Conservation (phyloP, 2,329 filamentous ascomycete species). For the Akanthomyces muscarius region DNA sequence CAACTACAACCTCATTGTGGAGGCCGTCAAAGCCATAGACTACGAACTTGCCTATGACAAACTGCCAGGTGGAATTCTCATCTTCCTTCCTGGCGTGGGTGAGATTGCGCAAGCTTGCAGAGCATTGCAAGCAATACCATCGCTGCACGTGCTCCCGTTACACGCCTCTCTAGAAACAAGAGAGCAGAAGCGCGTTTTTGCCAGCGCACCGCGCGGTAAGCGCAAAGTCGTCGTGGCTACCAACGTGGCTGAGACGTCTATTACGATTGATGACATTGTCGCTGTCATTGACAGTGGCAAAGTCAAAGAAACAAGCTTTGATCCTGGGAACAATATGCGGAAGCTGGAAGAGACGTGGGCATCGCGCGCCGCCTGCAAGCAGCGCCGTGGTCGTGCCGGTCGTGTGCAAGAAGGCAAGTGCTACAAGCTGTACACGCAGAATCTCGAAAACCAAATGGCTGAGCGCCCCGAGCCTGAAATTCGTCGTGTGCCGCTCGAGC, state of each 20-base stretch:
- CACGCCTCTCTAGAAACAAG: conserved; percentile 87
- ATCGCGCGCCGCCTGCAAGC: conserved; percentile 88
- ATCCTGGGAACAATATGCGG: conserved; percentile 88
- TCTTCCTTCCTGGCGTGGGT: conserved; percentile 87
- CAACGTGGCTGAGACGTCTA: conserved; percentile 96
- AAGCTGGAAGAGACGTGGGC: conserved; percentile 94
- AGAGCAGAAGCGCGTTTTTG: conserved; percentile 86
- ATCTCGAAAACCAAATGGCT: conserved; percentile 80
- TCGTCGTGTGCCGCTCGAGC: conserved; percentile 84
- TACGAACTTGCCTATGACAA: conserved; percentile 62
- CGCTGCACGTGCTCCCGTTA: conserved; percentile 75
- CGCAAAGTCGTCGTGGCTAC: conserved; percentile 92
- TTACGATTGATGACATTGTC: conserved; percentile 96
- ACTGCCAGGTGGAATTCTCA: conserved; percentile 77
- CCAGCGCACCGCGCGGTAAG: conserved; percentile 68
- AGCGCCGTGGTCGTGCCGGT: conserved; percentile 87
- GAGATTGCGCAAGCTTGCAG: conserved; percentile 83
- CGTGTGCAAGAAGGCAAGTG: conserved; percentile 87
- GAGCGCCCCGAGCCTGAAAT: conserved; percentile 92
- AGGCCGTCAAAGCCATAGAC: conserved; percentile 79
- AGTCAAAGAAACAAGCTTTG: conserved; percentile 95
- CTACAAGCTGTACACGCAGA: conserved; percentile 91
- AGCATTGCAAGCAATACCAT: conserved; percentile 56
- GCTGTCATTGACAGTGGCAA: conserved; percentile 93
- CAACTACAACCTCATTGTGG: conserved; percentile 82